phyloP scores from a whole-genome alignment of 2,329 filamentous ascomycete species.

The Xylariaceae sp. region DNA sequence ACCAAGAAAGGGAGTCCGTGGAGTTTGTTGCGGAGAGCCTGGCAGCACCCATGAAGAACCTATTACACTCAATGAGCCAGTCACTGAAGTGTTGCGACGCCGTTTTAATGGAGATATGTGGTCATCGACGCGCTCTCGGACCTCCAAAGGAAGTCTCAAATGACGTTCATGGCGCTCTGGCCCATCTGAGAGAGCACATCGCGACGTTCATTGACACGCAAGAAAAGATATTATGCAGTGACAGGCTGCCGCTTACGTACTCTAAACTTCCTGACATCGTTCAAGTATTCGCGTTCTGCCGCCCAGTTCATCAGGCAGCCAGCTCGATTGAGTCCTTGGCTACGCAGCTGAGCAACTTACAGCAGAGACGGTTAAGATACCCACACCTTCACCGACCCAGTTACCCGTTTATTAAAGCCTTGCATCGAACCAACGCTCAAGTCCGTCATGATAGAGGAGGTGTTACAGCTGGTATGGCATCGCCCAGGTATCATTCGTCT shows the following conservation, averaged over 20 bases:
- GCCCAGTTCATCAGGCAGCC: slow-evolving; percentile 49
- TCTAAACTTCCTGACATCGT: slow-evolving; percentile 46
- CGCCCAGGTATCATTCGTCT: background rate
- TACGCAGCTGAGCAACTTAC: slow-evolving; percentile 44
- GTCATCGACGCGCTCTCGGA: slow-evolving; percentile 44
- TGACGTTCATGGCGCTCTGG: slow-evolving; percentile 37
- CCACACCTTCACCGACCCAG: slow-evolving; percentile 45
- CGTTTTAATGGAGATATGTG: slow-evolving; percentile 49
- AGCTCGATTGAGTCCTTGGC: slow-evolving; percentile 43
- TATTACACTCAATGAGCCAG: slow-evolving; percentile 43
- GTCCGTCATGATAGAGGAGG: slow-evolving; percentile 56
- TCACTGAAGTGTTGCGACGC: slow-evolving; percentile 45
- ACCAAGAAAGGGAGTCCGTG: slow-evolving; percentile 25
- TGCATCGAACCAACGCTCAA: slow-evolving; percentile 51
- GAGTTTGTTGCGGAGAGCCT: slow-evolving; percentile 33
- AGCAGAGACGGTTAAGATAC: slow-evolving; percentile 35
- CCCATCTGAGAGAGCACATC: slow-evolving; percentile 40
- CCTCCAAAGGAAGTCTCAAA: slow-evolving; percentile 39
- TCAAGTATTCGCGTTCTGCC: slow-evolving; percentile 50
- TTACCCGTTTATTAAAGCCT: slow-evolving; percentile 49
- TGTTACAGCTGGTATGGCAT: slow-evolving; percentile 45
- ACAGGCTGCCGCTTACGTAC: slow-evolving; percentile 41
- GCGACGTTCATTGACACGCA: slow-evolving; percentile 45
- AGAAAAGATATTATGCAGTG: slow-evolving; percentile 41
- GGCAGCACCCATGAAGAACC: slow-evolving; percentile 41